Evolutionary conservation across 306 rosid species (phyloP).

Genomic region (Herpetospermum pedunculosum): DNA sequence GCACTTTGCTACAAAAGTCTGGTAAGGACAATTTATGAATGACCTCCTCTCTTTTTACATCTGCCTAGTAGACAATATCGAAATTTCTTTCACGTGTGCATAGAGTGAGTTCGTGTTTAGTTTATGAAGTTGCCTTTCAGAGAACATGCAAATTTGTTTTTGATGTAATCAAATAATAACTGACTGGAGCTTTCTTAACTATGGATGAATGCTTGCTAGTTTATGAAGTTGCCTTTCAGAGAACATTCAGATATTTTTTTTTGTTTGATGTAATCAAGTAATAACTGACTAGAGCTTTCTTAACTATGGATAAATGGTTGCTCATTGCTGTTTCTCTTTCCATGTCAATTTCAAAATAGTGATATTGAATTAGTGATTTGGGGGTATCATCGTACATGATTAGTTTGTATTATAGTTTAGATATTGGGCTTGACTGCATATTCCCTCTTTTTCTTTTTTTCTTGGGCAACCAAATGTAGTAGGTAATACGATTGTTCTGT

Average conservation of each 20-base stretch:
- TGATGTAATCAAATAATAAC: not conserved
- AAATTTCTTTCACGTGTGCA: not conserved
- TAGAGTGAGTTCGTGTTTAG: not conserved
- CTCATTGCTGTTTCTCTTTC: not conserved
- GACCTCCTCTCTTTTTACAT: not conserved
- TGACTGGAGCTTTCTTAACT: not conserved
- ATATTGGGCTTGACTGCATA: not conserved
- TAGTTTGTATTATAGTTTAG: not conserved
- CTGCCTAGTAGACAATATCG: not conserved
- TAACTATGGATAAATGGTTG: no score
- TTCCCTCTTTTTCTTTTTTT: not conserved
- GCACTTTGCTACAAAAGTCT: slow-evolving; percentile 88
- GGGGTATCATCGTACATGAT: not conserved
- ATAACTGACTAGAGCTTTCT: no score
- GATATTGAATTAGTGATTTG: not conserved
- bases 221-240: no score
- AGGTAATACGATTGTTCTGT: no score
- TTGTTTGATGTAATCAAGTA: no score
- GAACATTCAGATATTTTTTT: no score
- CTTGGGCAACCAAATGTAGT: no score
- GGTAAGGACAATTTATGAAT: slow-evolving; percentile 29
- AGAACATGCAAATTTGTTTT: not conserved
- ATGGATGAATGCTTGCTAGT: not conserved
- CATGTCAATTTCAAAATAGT: not conserved
- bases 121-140: not conserved